Evolutionary conservation across 208 protist species (phyloP).

Genomic region (Leishmania amazonensis): DNA sequence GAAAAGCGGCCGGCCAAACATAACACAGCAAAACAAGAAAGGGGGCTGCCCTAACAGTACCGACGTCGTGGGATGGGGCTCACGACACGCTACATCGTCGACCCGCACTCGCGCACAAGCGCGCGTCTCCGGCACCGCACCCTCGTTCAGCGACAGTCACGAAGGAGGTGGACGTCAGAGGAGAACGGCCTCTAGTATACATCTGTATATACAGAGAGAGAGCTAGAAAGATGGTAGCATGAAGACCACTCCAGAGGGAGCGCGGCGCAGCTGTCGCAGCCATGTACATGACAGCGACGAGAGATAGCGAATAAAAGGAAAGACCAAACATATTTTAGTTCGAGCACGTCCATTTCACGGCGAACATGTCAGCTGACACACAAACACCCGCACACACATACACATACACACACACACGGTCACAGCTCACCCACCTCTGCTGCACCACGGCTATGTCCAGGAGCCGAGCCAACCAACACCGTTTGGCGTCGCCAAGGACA

Average conservation of each 20-base stretch:
- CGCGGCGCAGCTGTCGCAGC: not conserved
- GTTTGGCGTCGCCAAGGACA: not conserved
- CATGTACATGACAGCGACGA: no score
- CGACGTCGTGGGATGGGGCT: not conserved
- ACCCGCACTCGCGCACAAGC: not conserved
- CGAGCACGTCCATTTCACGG: not conserved
- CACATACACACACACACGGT: not conserved
- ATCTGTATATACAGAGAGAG: not conserved
- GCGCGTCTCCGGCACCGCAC: not conserved
- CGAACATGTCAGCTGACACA: not conserved
- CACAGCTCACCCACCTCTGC: not conserved
- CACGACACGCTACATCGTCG: not conserved
- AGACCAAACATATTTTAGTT: not conserved
- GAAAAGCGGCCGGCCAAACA: not conserved
- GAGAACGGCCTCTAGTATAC: not conserved
- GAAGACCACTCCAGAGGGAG: not conserved
- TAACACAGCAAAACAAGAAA: not conserved
- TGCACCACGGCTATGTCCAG: not conserved
- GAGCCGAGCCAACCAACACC: not conserved
- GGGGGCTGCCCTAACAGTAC: not conserved
- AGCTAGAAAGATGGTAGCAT: not conserved
- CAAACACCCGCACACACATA: not conserved
- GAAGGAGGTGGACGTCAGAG: not conserved
- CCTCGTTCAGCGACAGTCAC: not conserved
- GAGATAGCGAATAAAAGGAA: not conserved